Evolutionary conservation across 768 basidiomycete species (phyloP).

Genomic region (Suillus cothurnatus): DNA sequence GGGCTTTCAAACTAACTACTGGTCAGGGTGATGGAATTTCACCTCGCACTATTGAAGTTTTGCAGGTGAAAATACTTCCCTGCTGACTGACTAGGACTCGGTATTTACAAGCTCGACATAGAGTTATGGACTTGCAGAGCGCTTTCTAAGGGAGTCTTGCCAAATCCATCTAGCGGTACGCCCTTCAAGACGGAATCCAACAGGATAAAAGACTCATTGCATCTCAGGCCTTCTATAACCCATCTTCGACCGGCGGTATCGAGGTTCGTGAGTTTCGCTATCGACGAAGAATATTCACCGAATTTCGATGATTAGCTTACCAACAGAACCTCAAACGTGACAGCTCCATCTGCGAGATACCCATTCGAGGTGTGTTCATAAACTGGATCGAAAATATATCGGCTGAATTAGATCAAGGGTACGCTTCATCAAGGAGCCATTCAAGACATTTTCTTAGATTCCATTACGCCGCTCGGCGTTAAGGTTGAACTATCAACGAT

Average conservation of each 20-base stretch:
- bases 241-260: slow-evolving; percentile 59
- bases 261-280: slow-evolving; percentile 42
- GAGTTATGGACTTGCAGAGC: slow-evolving; percentile 77
- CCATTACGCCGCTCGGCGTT: slow-evolving; percentile 30
- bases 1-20: slow-evolving; percentile 16
- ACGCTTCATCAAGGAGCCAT: slow-evolving; percentile 37
- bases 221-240: slow-evolving; percentile 73
- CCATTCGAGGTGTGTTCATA: slow-evolving; percentile 60
- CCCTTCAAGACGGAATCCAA: slow-evolving; percentile 1
- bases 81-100: background rate
- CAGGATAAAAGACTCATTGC: background rate
- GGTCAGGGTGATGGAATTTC: slow-evolving; percentile 33
- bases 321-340: slow-evolving; percentile 61
- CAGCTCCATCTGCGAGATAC: slow-evolving; percentile 61
- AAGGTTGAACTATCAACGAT: slow-evolving; percentile 35
- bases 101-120: slow-evolving; percentile 24
- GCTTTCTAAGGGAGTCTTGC: slow-evolving; percentile 59
- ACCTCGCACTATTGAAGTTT: slow-evolving; percentile 40
- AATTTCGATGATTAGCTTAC: slow-evolving; percentile 48
- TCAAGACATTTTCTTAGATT: slow-evolving; percentile 36
- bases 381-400: background rate
- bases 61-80: slow-evolving; percentile 37
- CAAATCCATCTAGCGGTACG: slow-evolving; percentile 69
- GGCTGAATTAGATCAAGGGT: slow-evolving; percentile 19
- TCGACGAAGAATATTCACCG: background rate